phyloP scores from a whole-genome alignment of 345 rosid genomes.

The Bruguiera parviflora region DNA sequence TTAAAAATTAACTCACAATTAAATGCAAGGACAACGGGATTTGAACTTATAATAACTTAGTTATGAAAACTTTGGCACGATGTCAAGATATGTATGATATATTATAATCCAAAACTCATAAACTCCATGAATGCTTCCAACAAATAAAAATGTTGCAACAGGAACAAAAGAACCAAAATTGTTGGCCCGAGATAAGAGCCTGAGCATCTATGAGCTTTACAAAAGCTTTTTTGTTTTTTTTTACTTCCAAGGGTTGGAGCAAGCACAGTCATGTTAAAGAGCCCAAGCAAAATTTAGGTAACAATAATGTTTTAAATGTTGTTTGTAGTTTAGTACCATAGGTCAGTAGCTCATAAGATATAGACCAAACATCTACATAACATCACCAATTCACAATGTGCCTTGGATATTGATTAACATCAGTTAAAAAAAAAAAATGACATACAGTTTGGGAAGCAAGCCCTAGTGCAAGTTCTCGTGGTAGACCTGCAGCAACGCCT shows the following conservation, averaged over 20 bases:
- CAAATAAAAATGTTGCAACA: too few species aligned
- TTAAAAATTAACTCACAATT: too few species aligned
- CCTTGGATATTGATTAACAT: background rate
- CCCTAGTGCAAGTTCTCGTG: slow-evolving; percentile 77
- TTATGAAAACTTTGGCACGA: too few species aligned
- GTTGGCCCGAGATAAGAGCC: background rate
- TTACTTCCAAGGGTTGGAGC: background rate
- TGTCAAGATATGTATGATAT: too few species aligned
- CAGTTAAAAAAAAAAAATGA: background rate
- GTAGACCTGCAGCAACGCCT: slow-evolving; percentile 94
- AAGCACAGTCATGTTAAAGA: background rate
- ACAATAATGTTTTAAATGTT: too few species aligned
- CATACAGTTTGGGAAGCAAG: slow-evolving; percentile 91
- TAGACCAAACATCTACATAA: background rate
- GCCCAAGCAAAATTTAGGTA: too few species aligned
- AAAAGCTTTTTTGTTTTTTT: background rate
- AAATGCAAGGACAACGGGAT: too few species aligned
- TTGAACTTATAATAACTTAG: too few species aligned
- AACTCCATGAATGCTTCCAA: too few species aligned
- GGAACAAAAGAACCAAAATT: too few species aligned
- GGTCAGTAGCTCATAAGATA: background rate
- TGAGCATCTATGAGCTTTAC: background rate
- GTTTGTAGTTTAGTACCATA: too few species aligned
- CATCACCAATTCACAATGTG: background rate
- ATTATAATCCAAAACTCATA: too few species aligned